These are phyloP conservation scores for Blastocystis sp. DNA, from an alignment of 352 stramenopile species.

Conservation along the genomic window DNA sequence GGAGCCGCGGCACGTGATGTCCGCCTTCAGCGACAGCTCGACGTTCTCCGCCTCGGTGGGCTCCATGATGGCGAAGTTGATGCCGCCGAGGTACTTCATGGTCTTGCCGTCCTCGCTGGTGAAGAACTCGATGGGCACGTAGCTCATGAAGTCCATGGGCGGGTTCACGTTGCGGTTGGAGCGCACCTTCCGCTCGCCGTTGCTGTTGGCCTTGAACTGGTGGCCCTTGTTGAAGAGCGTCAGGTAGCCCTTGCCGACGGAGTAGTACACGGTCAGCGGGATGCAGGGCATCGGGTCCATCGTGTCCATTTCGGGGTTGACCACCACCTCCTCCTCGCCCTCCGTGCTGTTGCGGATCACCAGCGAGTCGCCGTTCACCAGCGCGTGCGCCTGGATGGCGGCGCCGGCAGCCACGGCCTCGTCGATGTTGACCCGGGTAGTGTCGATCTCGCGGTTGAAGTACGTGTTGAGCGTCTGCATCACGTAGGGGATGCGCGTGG, in stretches of 20 bases:
- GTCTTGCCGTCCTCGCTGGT: not conserved
- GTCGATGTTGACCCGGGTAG: constrained; percentile 60
- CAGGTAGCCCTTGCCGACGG: not conserved
- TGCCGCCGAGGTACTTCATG: constrained; percentile 3
- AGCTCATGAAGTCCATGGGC: not conserved
- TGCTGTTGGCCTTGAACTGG: not conserved
- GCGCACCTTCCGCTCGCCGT: not conserved
- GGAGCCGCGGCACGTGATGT: not conserved
- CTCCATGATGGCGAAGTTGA: constrained; percentile 1
- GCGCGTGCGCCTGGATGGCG: constrained; percentile 45
- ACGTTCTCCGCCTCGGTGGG: not conserved
- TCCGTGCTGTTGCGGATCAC: not conserved
- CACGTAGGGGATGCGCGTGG: constrained; percentile 75
- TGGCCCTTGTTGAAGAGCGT: constrained; percentile 1
- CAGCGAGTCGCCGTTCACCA: constrained; percentile 12
- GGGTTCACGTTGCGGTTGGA: not conserved
- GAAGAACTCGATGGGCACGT: constrained; percentile 9
- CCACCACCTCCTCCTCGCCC: not conserved
- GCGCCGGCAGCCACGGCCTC: constrained; percentile 70
- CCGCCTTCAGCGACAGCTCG: not conserved
- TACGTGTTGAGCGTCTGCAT: constrained; percentile 74
- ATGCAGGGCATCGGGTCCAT: not conserved
- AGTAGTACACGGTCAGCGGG: not conserved
- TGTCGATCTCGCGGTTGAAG: constrained; percentile 75
- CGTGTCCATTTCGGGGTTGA: not conserved